Evolutionary conservation across 108 stramenopile genomes (phyloP).

Genomic region (Skeletonema grethae): DNA sequence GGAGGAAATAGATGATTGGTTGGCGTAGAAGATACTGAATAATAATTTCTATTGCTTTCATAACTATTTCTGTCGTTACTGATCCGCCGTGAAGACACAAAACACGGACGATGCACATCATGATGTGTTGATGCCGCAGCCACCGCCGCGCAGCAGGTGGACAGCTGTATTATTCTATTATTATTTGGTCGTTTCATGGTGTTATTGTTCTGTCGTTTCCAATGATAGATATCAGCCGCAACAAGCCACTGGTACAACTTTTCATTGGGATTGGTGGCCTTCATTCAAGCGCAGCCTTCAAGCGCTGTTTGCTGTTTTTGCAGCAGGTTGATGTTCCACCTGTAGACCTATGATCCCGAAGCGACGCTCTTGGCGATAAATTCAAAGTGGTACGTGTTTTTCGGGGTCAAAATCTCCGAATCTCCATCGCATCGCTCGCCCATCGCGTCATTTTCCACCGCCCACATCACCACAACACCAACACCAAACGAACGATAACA

Average conservation of each 20-base stretch:
- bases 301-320: no score
- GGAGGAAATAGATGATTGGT: not conserved
- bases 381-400: not conserved
- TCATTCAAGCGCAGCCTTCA: no score
- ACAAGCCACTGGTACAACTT: no score
- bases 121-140: not conserved
- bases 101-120: slow-evolving; percentile 1
- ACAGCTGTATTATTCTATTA: not conserved
- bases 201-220: not conserved
- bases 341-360: not conserved
- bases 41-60: not conserved
- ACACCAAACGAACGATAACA: no score
- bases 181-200: not conserved
- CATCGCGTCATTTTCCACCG: no score
- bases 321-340: not conserved
- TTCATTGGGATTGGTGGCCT: no score
- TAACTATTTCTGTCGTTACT: not conserved
- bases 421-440: no score
- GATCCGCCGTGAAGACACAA: not conserved
- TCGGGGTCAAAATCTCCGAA: no score
- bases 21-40: not conserved
- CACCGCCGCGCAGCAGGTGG: not conserved
- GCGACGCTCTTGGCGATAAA: not conserved
- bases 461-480: no score
- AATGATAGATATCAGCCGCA: no score